Evolutionary conservation across 1,284 basidiomycete species (phyloP).

Genomic region (Cryptococcus floricola): DNA sequence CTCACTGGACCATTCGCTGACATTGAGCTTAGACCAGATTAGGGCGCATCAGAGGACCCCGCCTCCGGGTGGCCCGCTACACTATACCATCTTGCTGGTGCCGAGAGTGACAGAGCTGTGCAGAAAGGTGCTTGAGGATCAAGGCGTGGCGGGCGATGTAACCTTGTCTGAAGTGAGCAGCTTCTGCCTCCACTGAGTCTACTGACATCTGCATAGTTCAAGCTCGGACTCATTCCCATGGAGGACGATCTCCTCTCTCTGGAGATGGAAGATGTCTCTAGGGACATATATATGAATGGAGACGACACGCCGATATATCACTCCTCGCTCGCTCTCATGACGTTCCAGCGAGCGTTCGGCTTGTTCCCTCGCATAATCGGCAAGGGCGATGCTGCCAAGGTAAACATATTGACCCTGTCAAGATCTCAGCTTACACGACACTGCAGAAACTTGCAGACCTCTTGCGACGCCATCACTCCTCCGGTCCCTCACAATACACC

Average conservation of each 20-base stretch:
- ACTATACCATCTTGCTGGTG: conserved; percentile 84
- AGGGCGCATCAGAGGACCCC: conserved; percentile 63
- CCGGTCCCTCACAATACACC: conserved; percentile 27
- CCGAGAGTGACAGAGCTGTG: conserved; percentile 84
- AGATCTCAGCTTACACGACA: conserved; percentile 1
- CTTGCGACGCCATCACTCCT: conserved; percentile 58
- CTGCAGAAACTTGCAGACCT: conserved; percentile 69
- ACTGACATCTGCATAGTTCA: conserved; percentile 54
- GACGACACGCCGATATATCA: conserved; percentile 88
- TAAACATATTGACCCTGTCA: conserved; percentile 34
- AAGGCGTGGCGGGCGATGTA: conserved; percentile 86
- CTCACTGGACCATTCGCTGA: background rate
- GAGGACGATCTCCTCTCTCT: conserved; percentile 86
- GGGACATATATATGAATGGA: conserved; percentile 88
- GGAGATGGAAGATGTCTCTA: conserved; percentile 76
- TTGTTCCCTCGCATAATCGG: conserved; percentile 86
- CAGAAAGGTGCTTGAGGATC: conserved; percentile 76
- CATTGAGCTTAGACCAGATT: conserved; percentile 69
- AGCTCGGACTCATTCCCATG: conserved; percentile 87
- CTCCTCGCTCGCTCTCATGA: conserved; percentile 78
- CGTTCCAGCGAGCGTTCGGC: conserved; percentile 83
- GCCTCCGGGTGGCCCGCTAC: conserved; percentile 46
- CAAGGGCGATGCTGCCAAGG: conserved; percentile 86
- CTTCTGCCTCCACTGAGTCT: too few species aligned
- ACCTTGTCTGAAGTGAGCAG: conserved; percentile 60